Evolutionary conservation across 208 protist species (phyloP), one percentile per base, ranked within the genome.

Genomic region (Acanthamoeba royreba): DNA sequence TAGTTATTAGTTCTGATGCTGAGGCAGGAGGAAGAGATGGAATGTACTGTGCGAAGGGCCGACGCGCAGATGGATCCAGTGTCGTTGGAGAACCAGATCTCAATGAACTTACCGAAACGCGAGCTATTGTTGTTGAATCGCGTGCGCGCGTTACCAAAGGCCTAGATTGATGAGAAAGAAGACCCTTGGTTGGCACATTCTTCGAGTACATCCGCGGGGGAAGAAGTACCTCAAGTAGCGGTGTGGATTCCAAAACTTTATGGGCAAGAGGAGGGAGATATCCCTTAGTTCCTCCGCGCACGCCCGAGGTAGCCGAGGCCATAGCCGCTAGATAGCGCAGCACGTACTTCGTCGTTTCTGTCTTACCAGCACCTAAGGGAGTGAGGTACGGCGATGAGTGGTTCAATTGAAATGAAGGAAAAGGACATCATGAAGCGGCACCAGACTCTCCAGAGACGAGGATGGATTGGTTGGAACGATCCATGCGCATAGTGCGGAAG

Each of bases 311-410:
- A 28, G 55, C 72, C 42, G 35, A 49, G 19, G 72, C 94, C 83
- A 96, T 93, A 1, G 87, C 85, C 2, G 97, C 94, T 33, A 98
- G 92, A 55, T 98, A 97, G 83, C 96, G 96, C 40, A 98, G 87
- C 15, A 97, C 66, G 38, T 96, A 96, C 93, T 98, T 98, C 9
- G 95, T 97, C 31, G 93, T 96, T 61, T 97, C 94, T 13, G 96
- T 97, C 88, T 97, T 9, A n/a, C 33, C 22, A 47, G 22, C 31
- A 87, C 25, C 17, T 38, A 47, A 45, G n/a, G n/a, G n/a, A n/a
- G n/a, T n/a, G n/a, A n/a, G n/a, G n/a, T n/a, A n/a, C n/a, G n/a
- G n/a, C n/a, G n/a, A n/a, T n/a, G n/a, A n/a, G n/a, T n/a, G n/a
- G n/a, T n/a, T n/a, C n/a, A n/a, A n/a, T n/a, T n/a, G n/a, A n/a